Base-by-base conservation (phyloP, 306 rosid species). In the Rubus parviflorus region DNA sequence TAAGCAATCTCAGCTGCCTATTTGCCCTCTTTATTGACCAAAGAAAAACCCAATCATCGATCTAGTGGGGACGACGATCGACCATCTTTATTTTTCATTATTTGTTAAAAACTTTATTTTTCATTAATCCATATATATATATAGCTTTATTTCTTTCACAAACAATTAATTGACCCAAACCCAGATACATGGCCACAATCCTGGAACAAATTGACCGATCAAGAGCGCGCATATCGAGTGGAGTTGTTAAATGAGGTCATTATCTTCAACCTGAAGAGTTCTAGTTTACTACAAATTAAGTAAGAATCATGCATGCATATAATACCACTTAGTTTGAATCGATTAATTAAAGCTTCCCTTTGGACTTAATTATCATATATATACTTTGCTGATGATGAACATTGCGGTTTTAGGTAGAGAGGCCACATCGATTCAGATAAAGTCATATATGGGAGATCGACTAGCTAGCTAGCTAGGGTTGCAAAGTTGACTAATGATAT, bases 11-110 rank as follows among this genome's bases (percentile, higher is more conserved):
- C 13, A 11, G 42, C 45, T 35, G 6, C 2, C 41, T 8, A 46
- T 2, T 30, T 70, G 30, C 75, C 46, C 75, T 30, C 62, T 14
- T 45, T 69, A 8, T 70, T 70, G 75, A 35, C 75, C 45, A 35
- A 70, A 54, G 45, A 40, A 19, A 48, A 30, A 53, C 40, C 35
- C 37, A 17, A 48, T 12, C n/a, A 63, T n/a, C n/a, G n/a, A n/a
- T 63, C 22, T 7, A 63, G 12, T 25, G 17, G 65, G 65, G 19
- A 11, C 30, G 25, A n/a, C 30, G 25, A 54, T 54, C 30, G 25
- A n/a, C 30, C 12, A 54, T 54, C 30, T n/a, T 54, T 54, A 17
- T 2, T 2, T 54, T n/a, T 54, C 30, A 7, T 54, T n/a, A 25
- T 54, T 7, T 19, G 8, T 54, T 1, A 4, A 8, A 16, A 54